Evolutionary conservation across 2,329 filamentous ascomycete genomes (phyloP), one percentile per base, ranked within the genome.

Genomic region (Pseudohalonectria lignicola): DNA sequence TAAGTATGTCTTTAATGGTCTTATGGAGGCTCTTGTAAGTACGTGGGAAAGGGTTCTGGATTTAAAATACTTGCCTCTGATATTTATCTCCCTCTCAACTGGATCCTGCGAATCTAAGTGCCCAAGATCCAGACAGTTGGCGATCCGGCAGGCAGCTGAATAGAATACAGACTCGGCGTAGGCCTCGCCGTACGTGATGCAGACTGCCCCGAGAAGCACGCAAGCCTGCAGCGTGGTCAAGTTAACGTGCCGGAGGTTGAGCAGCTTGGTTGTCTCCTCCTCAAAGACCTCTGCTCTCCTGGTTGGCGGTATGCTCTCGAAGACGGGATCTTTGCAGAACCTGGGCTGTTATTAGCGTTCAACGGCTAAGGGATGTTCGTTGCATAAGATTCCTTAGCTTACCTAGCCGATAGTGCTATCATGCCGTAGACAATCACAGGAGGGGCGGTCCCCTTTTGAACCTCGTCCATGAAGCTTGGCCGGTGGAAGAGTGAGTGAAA

Each of bases 111-210:
- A 46, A n/a, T 45, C 42, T 34, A 53, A 43, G 25, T 56, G 54
- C 2, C 57, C 56, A 2, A 63, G 49, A 39, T 62, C 52, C 16
- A 62, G 43, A 6, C 57, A 44, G 28, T 58, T 47, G 6, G 59
- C 55, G 42, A 60, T 54, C 3, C 60, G 54, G 40, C 52, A 54
- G 3, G 60, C 60, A 11, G 59, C 45, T 10, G 52, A 48, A 34
- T 63, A 63, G 42, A 57, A 62, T 13, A 65, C 45, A 1, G 57
- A 52, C 37, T 64, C 62, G 0, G 58, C 47, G 1, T 49, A 50
- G 5, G 55, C 50, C 13, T 63, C 48, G 1, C 54, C 53, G 13
- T 63, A 55, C 4, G 52, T 55, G 31, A 56, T 52, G 3, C 55
- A 55, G 25, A 47, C 41, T 1, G 49, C 46, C 2, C 57, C 62